Base-by-base conservation (phyloP, 345 rosid species). In the Euphorbia lathyris region DNA sequence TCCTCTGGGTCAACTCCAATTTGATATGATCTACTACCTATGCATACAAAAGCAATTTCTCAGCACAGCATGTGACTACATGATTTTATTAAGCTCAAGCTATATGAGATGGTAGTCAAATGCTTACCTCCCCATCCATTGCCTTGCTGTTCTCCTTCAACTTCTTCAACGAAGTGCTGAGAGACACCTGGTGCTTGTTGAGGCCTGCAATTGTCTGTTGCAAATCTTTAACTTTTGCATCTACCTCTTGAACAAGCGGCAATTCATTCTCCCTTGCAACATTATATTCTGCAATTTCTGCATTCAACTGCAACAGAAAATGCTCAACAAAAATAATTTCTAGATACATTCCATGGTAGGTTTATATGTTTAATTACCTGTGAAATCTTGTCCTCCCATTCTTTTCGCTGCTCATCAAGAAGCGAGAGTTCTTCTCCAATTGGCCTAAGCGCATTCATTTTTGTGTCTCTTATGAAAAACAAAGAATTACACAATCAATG, bases 131-230 rank as follows among this genome's bases (percentile, higher is more conserved):
- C 51, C 75, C 83, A 38, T 87, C 98, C 85, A 88, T 74, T 63
- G 85, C 88, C 40, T 70, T 81, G 65, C 74, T 67, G 77, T 78
- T 89, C 60, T 90, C 92, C 82, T 82, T 90, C 88, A 86, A 72
- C 58, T 86, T 86, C 20, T 87, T 72, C 34, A 77, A 79, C 16
- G 85, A 71, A 72, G 88, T 78, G 74, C 85, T 84, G 34, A 89
- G 81, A 47, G 94, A 83, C 78, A 80, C 56, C 84, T 95, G 99
- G 58, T 86, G 83, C 76, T 82, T 84, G 87, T 92, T 92, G 61
- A 90, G 92, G 47, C 77, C 85, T 48, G 78, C 73, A 78, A 95
- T 82, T 7, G 76, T 84, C 77, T 86, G 87, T 19, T 67, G 85
- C 65, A 95, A 78, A 61, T 90, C 92, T 74, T 87, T 84, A 60